Percentiles rank a stretch among this genome's conserved stretches.
Evolutionary conservation across 805 yeast species (phyloP).

Genomic region (Cyberlindnera saturnus): DNA sequence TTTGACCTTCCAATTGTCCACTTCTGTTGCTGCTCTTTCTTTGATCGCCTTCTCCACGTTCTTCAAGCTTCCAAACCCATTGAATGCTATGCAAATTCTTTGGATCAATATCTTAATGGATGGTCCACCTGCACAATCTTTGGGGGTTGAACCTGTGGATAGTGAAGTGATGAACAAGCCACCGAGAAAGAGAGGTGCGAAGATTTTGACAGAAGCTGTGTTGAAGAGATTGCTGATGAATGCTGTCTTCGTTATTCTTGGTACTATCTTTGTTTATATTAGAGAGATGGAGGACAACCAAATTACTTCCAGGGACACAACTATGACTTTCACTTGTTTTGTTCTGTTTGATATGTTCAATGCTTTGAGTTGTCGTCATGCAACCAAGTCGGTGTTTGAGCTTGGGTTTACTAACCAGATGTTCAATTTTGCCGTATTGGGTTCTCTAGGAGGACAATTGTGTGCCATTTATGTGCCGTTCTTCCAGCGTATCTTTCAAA

Average conservation of each 20-base stretch:
- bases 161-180: conserved; percentile 93
- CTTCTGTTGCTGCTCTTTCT: conserved; percentile 91
- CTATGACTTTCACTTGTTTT: conserved; percentile 98
- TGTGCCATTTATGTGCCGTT: conserved; percentile 93
- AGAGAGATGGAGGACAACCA: conserved; percentile 80
- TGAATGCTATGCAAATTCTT: conserved; percentile 96
- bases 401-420: conserved; percentile 76
- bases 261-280: conserved; percentile 83
- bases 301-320: conserved; percentile 91
- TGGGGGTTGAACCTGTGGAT: conserved; percentile 97
- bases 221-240: conserved; percentile 70
- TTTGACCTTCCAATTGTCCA: conserved; percentile 90
- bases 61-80: conserved; percentile 85
- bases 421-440: conserved; percentile 90
- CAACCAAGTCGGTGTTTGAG: conserved; percentile 75
- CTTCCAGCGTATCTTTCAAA: conserved; percentile 88
- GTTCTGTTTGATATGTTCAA: conserved; percentile 96
- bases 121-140: conserved; percentile 97
- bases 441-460: conserved; percentile 83
- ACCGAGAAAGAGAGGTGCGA: conserved; percentile 86
- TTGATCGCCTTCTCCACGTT: conserved; percentile 83
- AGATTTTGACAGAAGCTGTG: conserved; percentile 67
- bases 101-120: conserved; percentile 98
- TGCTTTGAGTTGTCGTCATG: conserved; percentile 89
- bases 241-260: conserved; percentile 70